phyloP scores from a whole-genome alignment of 2,329 filamentous ascomycete genomes.

The Pyrenophora teres region DNA sequence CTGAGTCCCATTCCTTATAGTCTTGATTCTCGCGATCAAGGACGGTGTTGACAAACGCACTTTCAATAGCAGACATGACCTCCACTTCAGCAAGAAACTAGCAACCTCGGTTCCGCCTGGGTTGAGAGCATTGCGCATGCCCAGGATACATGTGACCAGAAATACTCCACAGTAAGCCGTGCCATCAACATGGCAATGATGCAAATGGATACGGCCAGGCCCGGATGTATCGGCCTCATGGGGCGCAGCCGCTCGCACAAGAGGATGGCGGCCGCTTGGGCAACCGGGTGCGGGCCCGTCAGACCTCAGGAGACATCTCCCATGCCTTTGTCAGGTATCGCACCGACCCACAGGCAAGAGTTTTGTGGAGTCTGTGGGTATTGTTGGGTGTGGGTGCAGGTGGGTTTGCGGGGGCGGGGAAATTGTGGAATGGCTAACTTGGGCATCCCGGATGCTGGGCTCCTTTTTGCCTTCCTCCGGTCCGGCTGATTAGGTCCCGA shows the following conservation, averaged over 20 bases:
- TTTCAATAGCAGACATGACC: slow-evolving; percentile 36
- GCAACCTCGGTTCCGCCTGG: slow-evolving; percentile 8
- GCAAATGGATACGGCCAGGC: neutral
- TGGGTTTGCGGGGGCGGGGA: slow-evolving; percentile 50
- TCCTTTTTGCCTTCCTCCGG: neutral
- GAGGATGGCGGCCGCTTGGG: slow-evolving; percentile 9
- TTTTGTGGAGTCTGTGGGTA: slow-evolving; percentile 12
- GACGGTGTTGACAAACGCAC: slow-evolving; percentile 37
- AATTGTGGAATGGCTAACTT: slow-evolving; percentile 7
- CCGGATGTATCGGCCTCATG: neutral
- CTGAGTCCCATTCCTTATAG: slow-evolving; percentile 1
- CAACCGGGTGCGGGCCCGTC: slow-evolving; percentile 4
- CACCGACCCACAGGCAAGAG: neutral
- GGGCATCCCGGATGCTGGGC: slow-evolving; percentile 10
- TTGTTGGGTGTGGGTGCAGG: neutral
- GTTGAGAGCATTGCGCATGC: neutral
- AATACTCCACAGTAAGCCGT: slow-evolving; percentile 4
- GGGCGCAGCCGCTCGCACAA: slow-evolving; percentile 8
- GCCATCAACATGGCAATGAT: neutral
- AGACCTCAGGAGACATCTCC: slow-evolving; percentile 1
- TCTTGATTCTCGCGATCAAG: slow-evolving; percentile 20
- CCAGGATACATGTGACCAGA: slow-evolving; percentile 2
- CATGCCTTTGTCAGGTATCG: neutral
- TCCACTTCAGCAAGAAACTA: neutral
- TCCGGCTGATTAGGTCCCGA: neutral